A percentile compares a stretch with the other conserved stretches of the same genome.
Evolutionary conservation across 441 rosid genomes (phyloP).

Genomic region (Pelargonium hybrid): DNA sequence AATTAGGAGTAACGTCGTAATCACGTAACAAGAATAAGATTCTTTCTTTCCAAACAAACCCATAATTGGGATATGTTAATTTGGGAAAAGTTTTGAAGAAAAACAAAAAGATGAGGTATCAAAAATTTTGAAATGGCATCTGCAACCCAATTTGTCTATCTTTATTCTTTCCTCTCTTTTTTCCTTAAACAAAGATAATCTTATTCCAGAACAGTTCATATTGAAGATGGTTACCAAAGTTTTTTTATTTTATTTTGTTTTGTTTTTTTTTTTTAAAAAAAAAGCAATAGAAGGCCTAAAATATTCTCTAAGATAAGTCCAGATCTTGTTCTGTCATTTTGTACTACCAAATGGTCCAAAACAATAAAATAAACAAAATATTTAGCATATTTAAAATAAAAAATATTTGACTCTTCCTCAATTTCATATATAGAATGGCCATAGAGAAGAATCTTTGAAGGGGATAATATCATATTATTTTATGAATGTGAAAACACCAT

Average conservation of each 20-base stretch:
- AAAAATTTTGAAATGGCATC: too few relatives aligned
- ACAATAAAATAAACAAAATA: too few relatives aligned
- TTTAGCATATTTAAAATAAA: too few relatives aligned
- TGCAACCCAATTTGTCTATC: too few relatives aligned
- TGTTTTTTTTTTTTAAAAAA: not conserved
- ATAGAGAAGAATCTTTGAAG: too few relatives aligned
- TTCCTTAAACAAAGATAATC: conserved; percentile 4
- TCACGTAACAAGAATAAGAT: not conserved
- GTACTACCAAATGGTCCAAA: conserved; percentile 11
- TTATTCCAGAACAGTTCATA: conserved; percentile 14
- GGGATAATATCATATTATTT: too few relatives aligned
- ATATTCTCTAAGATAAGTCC: conserved; percentile 17
- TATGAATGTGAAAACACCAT: too few relatives aligned
- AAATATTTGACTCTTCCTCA: too few relatives aligned
- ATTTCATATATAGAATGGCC: too few relatives aligned
- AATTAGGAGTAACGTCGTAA: conserved; percentile 19
- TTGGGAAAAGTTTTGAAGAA: too few relatives aligned
- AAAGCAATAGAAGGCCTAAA: conserved; percentile 15
- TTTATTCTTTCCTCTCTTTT: conserved; percentile 8
- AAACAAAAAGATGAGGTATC: not conserved
- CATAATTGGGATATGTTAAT: not conserved
- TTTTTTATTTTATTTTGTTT: too few relatives aligned
- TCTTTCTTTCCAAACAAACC: conserved; percentile 15
- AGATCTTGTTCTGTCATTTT: conserved; percentile 21
- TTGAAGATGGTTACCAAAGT: conserved; percentile 6